These are phyloP conservation scores for Camptophora hylomeconis DNA, from an alignment of 2,329 filamentous ascomycete species.

Conservation along the genomic window DNA sequence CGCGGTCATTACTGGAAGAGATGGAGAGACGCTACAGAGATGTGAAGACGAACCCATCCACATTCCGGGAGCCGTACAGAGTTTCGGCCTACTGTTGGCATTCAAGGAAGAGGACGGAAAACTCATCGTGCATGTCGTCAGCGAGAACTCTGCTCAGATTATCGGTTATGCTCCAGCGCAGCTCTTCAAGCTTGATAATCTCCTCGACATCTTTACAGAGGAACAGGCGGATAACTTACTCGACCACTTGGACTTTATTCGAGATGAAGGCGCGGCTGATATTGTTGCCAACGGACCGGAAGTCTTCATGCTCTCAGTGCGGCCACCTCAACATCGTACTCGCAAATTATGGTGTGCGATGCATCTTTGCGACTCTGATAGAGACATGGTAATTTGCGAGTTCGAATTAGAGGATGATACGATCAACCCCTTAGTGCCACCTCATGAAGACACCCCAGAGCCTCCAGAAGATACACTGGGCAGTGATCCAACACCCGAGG, in stretches of 20 bases:
- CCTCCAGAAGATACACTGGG: slow-evolving; percentile 61
- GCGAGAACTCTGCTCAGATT: slow-evolving; percentile 64
- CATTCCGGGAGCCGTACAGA: slow-evolving; percentile 68
- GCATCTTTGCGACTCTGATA: slow-evolving; percentile 57
- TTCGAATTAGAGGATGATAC: slow-evolving; percentile 75
- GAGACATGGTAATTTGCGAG: slow-evolving; percentile 68
- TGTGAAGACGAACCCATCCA: slow-evolving; percentile 91
- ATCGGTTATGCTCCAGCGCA: slow-evolving; percentile 66
- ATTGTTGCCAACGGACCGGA: slow-evolving; percentile 66
- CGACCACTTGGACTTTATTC: slow-evolving; percentile 78
- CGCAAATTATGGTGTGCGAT: slow-evolving; percentile 79
- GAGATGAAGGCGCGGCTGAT: slow-evolving; percentile 62
- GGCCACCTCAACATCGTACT: slow-evolving; percentile 39
- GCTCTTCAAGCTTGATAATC: slow-evolving; percentile 60
- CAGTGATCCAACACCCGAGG: slow-evolving; percentile 59
- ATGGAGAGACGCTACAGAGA: slow-evolving; percentile 56
- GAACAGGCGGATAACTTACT: slow-evolving; percentile 74
- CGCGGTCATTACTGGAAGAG: slow-evolving; percentile 66
- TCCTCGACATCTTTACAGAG: slow-evolving; percentile 71
- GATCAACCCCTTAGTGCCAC: slow-evolving; percentile 52
- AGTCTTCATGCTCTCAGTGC: slow-evolving; percentile 67
- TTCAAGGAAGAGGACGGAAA: slow-evolving; percentile 61
- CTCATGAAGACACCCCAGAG: slow-evolving; percentile 47
- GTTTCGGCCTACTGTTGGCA: slow-evolving; percentile 65
- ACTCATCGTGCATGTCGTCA: slow-evolving; percentile 59